Percentiles rank a stretch among this genome's conserved stretches.
phyloP scores from a whole-genome alignment of 495 filamentous ascomycete species.

The Penicillium coprophilum region DNA sequence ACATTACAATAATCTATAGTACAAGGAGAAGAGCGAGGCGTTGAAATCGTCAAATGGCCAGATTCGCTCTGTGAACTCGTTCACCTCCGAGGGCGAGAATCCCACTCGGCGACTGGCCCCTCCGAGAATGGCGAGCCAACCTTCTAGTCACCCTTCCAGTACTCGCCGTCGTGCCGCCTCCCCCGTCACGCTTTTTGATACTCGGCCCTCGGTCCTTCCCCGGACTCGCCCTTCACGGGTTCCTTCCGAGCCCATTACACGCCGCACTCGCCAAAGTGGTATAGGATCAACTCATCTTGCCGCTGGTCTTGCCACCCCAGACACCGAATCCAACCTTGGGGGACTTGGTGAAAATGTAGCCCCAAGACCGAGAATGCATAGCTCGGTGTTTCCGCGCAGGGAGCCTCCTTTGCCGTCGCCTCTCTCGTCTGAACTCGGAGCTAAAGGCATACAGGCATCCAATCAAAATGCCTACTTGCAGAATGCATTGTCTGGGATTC shows the following conservation, averaged over 20 bases:
- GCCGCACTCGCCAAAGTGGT: conserved; percentile 36
- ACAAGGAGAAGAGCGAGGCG: conserved; percentile 49
- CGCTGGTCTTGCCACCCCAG: conserved; percentile 46
- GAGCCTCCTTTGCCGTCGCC: conserved; percentile 40
- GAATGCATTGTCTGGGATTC: conserved; percentile 19
- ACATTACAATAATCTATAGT: conserved; percentile 35
- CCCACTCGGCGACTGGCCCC: conserved; percentile 28
- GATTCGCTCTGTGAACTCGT: conserved; percentile 49
- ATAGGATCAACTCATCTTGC: conserved; percentile 30
- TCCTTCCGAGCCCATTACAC: conserved; percentile 37
- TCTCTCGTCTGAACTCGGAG: conserved; percentile 39
- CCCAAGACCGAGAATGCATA: conserved; percentile 38
- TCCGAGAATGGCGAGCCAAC: conserved; percentile 30
- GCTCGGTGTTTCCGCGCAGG: conserved; percentile 32
- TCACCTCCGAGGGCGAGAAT: conserved; percentile 34
- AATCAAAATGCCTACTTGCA: conserved; percentile 7
- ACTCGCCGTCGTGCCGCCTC: conserved; percentile 54
- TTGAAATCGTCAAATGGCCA: conserved; percentile 56
- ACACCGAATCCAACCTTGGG: conserved; percentile 39
- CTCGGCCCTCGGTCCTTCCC: conserved; percentile 43
- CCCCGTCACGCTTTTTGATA: conserved; percentile 59
- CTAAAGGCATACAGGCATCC: conserved; percentile 20
- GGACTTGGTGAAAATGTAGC: conserved; percentile 29
- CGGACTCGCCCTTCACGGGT: conserved; percentile 33
- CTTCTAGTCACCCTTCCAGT: conserved; percentile 24